Evolutionary conservation across 2,329 filamentous ascomycete genomes (phyloP).

Genomic region (Epichloe gansuensis): DNA sequence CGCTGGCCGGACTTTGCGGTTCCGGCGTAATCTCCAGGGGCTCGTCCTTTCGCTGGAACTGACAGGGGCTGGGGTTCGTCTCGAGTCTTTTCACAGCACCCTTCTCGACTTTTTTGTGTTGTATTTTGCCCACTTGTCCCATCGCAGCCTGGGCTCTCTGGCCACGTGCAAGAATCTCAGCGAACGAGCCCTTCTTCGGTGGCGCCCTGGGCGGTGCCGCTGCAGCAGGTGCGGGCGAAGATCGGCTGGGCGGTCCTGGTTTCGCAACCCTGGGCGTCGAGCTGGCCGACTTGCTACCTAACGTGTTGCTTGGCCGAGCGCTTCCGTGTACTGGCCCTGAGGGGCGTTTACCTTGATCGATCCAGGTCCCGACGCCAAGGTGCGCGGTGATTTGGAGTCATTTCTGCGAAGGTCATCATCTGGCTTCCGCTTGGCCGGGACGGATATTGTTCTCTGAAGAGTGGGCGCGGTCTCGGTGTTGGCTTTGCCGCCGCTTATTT

Average conservation of each 20-base stretch:
- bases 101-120: constrained; percentile 62
- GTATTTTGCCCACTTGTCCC: constrained; percentile 57
- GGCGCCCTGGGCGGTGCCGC: constrained; percentile 29
- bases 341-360: not conserved
- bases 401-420: constrained; percentile 34
- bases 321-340: constrained; percentile 3
- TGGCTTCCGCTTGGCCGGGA: constrained; percentile 43
- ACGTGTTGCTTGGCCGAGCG: constrained; percentile 9
- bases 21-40: constrained; percentile 17
- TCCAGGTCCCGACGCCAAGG: not conserved
- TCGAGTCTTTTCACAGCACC: constrained; percentile 41
- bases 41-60: constrained; percentile 16
- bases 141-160: constrained; percentile 51
- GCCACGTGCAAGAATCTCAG: constrained; percentile 61
- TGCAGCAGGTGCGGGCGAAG: constrained; percentile 18
- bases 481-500: constrained; percentile 45
- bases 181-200: constrained; percentile 62
- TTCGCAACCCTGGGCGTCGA: constrained; percentile 12
- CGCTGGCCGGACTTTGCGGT: constrained; percentile 19
- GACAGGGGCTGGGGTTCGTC: constrained; percentile 20
- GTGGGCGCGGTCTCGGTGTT: constrained; percentile 21
- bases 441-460: constrained; percentile 13
- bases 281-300: constrained; percentile 13
- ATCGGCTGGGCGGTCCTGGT: constrained; percentile 11
- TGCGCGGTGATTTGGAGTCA: constrained; percentile 30